phyloP scores from a whole-genome alignment of 1,139 yeast genomes.

The Saccharomycopsis phalli region DNA sequence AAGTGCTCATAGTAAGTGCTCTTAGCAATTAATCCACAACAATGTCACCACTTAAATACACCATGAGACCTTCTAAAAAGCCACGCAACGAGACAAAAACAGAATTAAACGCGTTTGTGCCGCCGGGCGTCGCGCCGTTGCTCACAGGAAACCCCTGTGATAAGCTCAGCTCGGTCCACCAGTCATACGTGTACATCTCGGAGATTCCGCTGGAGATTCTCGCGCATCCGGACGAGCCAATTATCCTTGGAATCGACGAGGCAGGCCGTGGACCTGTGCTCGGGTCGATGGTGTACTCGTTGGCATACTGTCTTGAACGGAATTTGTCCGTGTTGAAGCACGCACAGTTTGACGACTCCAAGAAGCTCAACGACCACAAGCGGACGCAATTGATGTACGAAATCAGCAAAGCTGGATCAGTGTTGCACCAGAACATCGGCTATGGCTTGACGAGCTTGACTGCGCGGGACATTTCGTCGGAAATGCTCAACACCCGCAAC shows the following conservation, averaged over 20 bases:
- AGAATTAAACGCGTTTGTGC: constrained; percentile 7
- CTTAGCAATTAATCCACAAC: no score
- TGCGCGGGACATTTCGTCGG: constrained; percentile 78
- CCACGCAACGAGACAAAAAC: not conserved
- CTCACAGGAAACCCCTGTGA: not conserved
- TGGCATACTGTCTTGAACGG: constrained; percentile 59
- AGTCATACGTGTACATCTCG: constrained; percentile 18
- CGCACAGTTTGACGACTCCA: constrained; percentile 89
- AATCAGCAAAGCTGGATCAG: constrained; percentile 34
- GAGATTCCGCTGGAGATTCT: constrained; percentile 14
- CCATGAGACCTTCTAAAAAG: not conserved
- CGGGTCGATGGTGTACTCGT: constrained; percentile 96
- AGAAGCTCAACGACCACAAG: constrained; percentile 65
- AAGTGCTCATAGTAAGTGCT: no score
- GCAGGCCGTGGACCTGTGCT: constrained; percentile 98
- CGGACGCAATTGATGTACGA: constrained; percentile 53
- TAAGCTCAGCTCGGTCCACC: constrained; percentile 11
- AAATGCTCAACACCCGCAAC: constrained; percentile 65
- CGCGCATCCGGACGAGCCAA: not conserved
- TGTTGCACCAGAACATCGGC: constrained; percentile 55
- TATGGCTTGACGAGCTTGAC: constrained; percentile 85
- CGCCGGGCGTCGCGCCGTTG: constrained; percentile 8
- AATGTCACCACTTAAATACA: no score
- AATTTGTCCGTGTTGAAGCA: constrained; percentile 39
- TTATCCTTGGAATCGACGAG: constrained; percentile 84